Evolutionary conservation across 1,284 basidiomycete genomes (phyloP).

Genomic region (Papiliotrema laurentii): DNA sequence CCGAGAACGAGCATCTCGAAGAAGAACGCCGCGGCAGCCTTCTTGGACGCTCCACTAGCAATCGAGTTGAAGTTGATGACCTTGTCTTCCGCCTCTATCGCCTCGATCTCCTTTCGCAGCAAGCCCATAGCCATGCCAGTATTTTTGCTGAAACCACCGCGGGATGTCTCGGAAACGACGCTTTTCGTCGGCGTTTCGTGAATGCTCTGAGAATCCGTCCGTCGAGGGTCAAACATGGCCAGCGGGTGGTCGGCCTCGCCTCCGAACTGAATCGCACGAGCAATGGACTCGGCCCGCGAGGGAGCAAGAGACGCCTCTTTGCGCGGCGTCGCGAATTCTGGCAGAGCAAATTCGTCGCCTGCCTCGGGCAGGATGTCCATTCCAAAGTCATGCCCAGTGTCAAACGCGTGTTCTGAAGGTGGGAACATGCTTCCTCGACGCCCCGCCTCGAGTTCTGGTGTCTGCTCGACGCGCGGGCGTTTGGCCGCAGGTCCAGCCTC

Average conservation of each 20-base stretch:
- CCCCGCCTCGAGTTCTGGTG: conserved; percentile 57
- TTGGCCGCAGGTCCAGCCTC: conserved; percentile 35
- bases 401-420: conserved; percentile 19
- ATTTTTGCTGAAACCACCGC: conserved; percentile 71
- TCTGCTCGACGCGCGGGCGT: conserved; percentile 23
- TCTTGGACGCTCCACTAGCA: conserved; percentile 60
- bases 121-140: conserved; percentile 85
- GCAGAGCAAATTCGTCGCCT: conserved; percentile 1
- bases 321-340: conserved; percentile 6
- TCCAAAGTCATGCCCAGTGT: conserved; percentile 6
- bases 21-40: conserved; percentile 93
- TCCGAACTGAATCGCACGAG: conserved; percentile 47
- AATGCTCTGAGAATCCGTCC: conserved; percentile 21
- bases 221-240: conserved; percentile 70
- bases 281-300: conserved; percentile 45
- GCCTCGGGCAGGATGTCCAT: not conserved
- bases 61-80: conserved; percentile 67
- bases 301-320: conserved; percentile 30
- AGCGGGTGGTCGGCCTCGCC: conserved; percentile 61
- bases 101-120: conserved; percentile 68
- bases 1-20: conserved; percentile 93
- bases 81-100: conserved; percentile 47
- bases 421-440: conserved; percentile 45
- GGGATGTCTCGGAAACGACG: conserved; percentile 5
- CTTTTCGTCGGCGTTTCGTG: conserved; percentile 22